phyloP scores from a whole-genome alignment of 2,329 filamentous ascomycete genomes.

The Trichoderma oligosporum region DNA sequence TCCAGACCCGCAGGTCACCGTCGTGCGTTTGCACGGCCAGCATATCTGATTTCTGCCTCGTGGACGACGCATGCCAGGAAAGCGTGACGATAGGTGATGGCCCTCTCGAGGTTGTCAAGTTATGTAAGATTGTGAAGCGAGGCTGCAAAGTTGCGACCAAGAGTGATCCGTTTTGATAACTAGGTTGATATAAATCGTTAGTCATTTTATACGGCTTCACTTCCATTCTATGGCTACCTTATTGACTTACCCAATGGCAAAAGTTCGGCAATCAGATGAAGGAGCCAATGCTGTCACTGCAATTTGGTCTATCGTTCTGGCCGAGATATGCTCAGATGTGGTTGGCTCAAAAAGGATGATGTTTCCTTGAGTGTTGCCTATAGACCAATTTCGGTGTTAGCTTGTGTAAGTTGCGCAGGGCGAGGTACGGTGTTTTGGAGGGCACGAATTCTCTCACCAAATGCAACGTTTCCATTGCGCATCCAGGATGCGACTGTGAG shows the following conservation, averaged over 20 bases:
- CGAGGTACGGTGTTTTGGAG: not conserved
- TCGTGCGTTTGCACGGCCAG: constrained; percentile 87
- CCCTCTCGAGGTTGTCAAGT: constrained; percentile 74
- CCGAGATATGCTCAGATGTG: constrained; percentile 87
- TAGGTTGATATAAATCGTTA: constrained; percentile 37
- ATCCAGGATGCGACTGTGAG: constrained; percentile 88
- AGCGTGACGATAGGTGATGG: constrained; percentile 85
- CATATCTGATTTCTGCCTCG: constrained; percentile 97
- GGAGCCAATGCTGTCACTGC: constrained; percentile 92
- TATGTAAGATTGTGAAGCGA: constrained; percentile 90
- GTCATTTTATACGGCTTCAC: not conserved
- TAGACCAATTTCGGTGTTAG: constrained; percentile 24
- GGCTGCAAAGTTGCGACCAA: constrained; percentile 86
- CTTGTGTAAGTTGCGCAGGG: not conserved
- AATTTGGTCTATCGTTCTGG: constrained; percentile 85
- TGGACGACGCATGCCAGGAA: constrained; percentile 94
- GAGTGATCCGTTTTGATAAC: constrained; percentile 92
- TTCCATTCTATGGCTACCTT: not conserved
- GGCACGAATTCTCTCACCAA: constrained; percentile 60
- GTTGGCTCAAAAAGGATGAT: constrained; percentile 92
- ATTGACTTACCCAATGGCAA: constrained; percentile 78
- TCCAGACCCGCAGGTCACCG: constrained; percentile 94
- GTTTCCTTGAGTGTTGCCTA: constrained; percentile 88
- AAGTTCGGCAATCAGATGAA: constrained; percentile 83
- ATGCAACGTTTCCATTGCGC: constrained; percentile 93